Base-by-base conservation (phyloP, 257 asterid genomes). In the Primulina eburnea region DNA sequence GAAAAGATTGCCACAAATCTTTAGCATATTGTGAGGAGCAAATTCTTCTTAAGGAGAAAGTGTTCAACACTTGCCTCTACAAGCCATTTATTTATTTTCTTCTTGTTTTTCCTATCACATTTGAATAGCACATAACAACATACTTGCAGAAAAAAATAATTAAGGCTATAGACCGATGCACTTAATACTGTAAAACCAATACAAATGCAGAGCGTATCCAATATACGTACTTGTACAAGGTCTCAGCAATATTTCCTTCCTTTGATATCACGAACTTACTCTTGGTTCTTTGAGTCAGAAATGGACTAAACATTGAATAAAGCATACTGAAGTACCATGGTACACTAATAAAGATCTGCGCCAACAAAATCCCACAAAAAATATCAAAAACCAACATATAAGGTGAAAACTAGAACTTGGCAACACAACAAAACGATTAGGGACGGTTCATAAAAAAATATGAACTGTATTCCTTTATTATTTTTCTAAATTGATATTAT, bases 271-370 rank as follows among this genome's bases (percentile, higher is more conserved):
- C 97, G 65, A 93, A 93, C 71, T 93, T 93, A 73, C 96, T 90
- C 88, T 93, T 93, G 34, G 99, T 90, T 82, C 99, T 81, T 71
- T 90, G 97, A 21, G 99, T 93, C 74, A 93, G 75, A 75, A 93
- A 93, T 29, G 96, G 97, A 74, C 97, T 89, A 29, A 93, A 86
- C 95, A 93, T 84, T 8, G 97, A 87, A 72, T 93, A 93, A 81
- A 93, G 9, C 91, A 93, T 62, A 71, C 89, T 90, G 65, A 93
- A 93, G 85, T 90, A 93, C 99, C 99, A 93, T 62, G 98, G 96
- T 67, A 92, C 98, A 57, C 89, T 92, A 74, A 92, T 72, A 72
- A 92, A 92, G 74, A 92, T 86, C 98, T 90, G 79, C 75, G 77
- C 4, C 17, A 65, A 55, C 47, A 70, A 69, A 60, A 21, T 4